Evolutionary conservation across 192 early-diverging fungal species (phyloP), one percentile per base, ranked within the genome.

Genomic region (Backusella luteola): DNA sequence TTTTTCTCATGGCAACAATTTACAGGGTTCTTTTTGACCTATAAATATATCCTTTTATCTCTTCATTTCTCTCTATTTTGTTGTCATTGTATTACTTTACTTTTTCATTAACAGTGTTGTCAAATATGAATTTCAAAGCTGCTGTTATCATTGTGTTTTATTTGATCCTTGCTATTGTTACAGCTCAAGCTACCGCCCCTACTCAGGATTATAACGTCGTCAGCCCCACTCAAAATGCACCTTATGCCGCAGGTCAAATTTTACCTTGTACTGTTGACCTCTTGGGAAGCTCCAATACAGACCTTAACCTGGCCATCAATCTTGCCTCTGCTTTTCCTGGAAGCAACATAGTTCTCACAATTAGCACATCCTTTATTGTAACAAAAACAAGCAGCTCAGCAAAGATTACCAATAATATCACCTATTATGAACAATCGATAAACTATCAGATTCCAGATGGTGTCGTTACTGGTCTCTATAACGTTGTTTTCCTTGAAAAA

Each of bases 211-310:
- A 69, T 41, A 81, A 77, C 59, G 67, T 81, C 14, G 66, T 73
- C 0, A 74, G 46, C 4, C 80, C 80, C 74, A 52, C 70, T 23
- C 34, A 29, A 46, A 74, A 77, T 19, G 29, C 29, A 29, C 66
- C 80, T 36, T 81, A 81, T 77, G 76, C 77, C 11, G 39, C 36
- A 34, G 72, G 76, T 0, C 80, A 81, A 74, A 66, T 73, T 49
- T 34, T 81, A 6, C 76, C 76, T 34, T 77, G 76, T 34, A 77
- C 71, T 9, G 69, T 49, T 49, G 35, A 70, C 23, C 75, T 23
- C 36, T 67, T 70, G 35, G 21, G 14, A 34, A 34, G 23, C 53
- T 42, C 36, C 53, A 56, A 56, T 23, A 39, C 70, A 79, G 77
- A 67, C 9, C 70, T 82, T 19, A 53, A 41, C 39, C 34, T 82